Evolutionary conservation across 2,329 filamentous ascomycete genomes (phyloP).

Genomic region (Aureobasidium sp.): DNA sequence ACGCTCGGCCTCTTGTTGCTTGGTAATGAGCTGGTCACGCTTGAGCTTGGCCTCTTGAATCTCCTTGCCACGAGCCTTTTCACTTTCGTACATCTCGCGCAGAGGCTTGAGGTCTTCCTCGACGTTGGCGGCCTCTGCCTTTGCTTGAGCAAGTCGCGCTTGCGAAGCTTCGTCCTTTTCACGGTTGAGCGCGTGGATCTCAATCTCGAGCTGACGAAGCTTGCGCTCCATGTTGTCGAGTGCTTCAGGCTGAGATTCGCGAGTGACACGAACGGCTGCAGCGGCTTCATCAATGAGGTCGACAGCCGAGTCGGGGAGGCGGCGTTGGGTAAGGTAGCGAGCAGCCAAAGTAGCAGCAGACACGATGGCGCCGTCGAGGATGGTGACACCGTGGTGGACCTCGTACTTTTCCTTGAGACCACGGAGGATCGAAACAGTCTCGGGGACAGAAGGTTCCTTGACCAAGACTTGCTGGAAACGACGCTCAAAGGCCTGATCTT

Average conservation of each 20-base stretch:
- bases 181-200: constrained; percentile 88
- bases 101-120: constrained; percentile 88
- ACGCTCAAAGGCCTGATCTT: constrained; percentile 95
- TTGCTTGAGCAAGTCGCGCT: constrained; percentile 71
- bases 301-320: constrained; percentile 92
- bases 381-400: constrained; percentile 95
- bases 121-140: constrained; percentile 86
- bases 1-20: constrained; percentile 88
- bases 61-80: constrained; percentile 83
- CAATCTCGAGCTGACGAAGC: constrained; percentile 86
- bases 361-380: constrained; percentile 88
- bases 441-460: constrained; percentile 80
- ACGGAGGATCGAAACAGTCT: constrained; percentile 96
- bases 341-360: constrained; percentile 85
- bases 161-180: constrained; percentile 94
- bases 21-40: constrained; percentile 83
- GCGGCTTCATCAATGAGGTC: constrained; percentile 95
- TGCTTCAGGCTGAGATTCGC: constrained; percentile 92
- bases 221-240: constrained; percentile 91
- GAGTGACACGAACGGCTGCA: constrained; percentile 88
- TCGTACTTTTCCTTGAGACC: constrained; percentile 97
- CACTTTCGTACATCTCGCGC: constrained; percentile 89
- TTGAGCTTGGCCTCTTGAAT: constrained; percentile 95
- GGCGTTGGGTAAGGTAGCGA: constrained; percentile 82
- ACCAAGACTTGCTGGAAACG: constrained; percentile 98